A percentile compares a stretch with the other conserved stretches of the same genome.
phyloP scores from a whole-genome alignment of 495 filamentous ascomycete genomes.

The Trichoderma virens region DNA sequence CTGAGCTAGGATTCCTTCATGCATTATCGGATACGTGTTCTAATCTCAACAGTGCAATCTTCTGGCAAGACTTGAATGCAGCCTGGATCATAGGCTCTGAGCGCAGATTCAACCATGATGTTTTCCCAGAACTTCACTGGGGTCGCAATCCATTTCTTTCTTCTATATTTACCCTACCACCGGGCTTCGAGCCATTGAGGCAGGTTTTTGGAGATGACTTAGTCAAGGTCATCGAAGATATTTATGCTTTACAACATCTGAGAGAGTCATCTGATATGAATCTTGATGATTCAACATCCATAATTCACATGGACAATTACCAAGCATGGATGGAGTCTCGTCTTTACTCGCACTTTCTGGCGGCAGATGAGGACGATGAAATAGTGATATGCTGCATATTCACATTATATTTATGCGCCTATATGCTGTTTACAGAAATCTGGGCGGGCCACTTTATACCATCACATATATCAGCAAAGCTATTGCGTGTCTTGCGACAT shows the following conservation, averaged over 20 bases:
- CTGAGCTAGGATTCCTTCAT: neutral
- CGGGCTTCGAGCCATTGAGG: neutral
- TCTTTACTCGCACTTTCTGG: neutral
- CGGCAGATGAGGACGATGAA: neutral
- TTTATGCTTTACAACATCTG: neutral
- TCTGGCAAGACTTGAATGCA: neutral
- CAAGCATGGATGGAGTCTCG: neutral
- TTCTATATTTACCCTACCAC: neutral
- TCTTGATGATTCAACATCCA: neutral
- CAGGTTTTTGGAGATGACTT: neutral
- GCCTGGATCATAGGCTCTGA: neutral
- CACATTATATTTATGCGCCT: neutral
- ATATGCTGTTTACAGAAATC: neutral
- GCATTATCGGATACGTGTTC: neutral
- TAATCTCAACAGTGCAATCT: neutral
- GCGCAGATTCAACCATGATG: neutral
- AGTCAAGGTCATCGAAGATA: neutral
- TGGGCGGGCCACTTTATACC: neutral
- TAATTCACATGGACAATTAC: neutral
- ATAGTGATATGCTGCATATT: neutral
- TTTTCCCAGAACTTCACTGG: conserved; percentile 4
- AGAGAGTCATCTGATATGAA: neutral
- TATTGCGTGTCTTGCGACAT: neutral
- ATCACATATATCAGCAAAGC: neutral
- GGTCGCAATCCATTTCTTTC: neutral